These are phyloP conservation scores for Olyra latifolia DNA, from an alignment of 176 grass and related monocot species.

Conservation along the genomic window DNA sequence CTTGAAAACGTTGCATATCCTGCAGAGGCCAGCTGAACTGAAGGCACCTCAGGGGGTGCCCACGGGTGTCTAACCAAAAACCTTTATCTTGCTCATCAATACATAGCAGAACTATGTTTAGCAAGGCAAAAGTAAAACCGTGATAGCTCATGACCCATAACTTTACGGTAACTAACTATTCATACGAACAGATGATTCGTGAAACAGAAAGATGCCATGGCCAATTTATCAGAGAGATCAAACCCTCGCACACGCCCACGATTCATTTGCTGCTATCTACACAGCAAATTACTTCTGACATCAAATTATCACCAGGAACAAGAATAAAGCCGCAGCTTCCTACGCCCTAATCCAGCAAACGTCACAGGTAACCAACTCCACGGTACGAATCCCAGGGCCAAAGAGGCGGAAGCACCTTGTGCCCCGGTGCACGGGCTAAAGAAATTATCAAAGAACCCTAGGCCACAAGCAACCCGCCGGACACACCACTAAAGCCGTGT, in stretches of 20 bases:
- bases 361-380: background rate
- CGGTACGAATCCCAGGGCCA: background rate
- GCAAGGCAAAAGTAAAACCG: background rate
- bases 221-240: background rate
- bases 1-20: background rate
- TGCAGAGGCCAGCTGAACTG: background rate
- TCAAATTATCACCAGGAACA: background rate
- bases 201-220: background rate
- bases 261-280: background rate
- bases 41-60: background rate
- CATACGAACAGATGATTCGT: background rate
- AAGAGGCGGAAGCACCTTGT: background rate
- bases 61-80: background rate
- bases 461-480: background rate
- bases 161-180: background rate
- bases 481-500: background rate
- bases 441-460: background rate
- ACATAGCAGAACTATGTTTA: background rate
- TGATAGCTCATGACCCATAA: background rate
- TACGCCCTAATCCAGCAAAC: background rate
- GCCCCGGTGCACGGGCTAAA: background rate
- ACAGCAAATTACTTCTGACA: background rate
- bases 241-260: background rate
- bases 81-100: background rate
- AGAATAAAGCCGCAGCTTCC: background rate